A percentile compares a stretch with the other conserved stretches of the same genome.
phyloP scores from a whole-genome alignment of 2,329 filamentous ascomycete genomes.

The Cladosporium sp. region DNA sequence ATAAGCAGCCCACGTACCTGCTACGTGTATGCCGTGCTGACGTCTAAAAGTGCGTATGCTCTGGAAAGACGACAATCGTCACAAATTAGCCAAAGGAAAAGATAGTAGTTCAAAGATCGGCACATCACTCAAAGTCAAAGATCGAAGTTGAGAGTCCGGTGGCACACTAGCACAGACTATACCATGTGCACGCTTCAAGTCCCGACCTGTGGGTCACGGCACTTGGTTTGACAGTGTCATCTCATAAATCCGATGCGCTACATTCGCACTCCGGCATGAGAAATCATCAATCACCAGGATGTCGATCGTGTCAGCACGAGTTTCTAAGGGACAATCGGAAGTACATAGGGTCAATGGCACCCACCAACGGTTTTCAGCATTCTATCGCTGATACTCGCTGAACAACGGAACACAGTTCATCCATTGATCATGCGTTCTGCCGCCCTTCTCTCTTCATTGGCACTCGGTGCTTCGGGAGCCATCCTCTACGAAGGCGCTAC shows the following conservation, averaged over 20 bases:
- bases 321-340: neutral
- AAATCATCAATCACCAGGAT: neutral
- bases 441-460: neutral
- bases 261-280: neutral
- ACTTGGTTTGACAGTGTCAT: neutral
- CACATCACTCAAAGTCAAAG: neutral
- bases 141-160: neutral
- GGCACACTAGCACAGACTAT: neutral
- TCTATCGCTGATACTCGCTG: too few species aligned
- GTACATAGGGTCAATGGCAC: neutral
- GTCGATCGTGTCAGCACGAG: neutral
- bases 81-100: neutral
- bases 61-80: neutral
- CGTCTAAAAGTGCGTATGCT: neutral
- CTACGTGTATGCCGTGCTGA: neutral
- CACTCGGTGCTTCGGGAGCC: constrained; percentile 6
- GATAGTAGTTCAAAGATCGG: neutral
- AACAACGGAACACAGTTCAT: too few species aligned
- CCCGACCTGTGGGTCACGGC: neutral
- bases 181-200: neutral
- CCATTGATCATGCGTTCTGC: neutral
- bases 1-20: neutral
- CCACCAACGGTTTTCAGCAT: neutral
- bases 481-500: constrained; percentile 29
- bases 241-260: neutral